These are phyloP conservation scores for Aquilaria sinensis DNA, from an alignment of 345 rosid genomes.

Conservation along the genomic window DNA sequence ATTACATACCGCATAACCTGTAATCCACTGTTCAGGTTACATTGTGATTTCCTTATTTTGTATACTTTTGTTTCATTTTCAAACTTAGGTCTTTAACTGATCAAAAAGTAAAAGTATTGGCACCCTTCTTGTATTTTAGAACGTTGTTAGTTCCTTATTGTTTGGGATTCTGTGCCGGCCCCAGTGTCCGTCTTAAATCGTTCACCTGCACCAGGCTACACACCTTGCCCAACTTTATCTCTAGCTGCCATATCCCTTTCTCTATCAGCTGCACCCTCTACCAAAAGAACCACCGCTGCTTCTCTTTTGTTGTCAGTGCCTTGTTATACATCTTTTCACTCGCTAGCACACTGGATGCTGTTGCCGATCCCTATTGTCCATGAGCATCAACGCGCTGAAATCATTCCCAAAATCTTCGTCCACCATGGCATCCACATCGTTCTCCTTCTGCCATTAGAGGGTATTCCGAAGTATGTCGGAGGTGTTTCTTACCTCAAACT, in stretches of 20 bases:
- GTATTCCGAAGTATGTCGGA: slow-evolving; percentile 45
- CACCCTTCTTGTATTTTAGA: no score
- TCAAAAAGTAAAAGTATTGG: no score
- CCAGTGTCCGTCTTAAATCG: slow-evolving; percentile 46
- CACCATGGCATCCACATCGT: slow-evolving; percentile 32
- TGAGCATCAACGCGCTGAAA: slow-evolving; percentile 23
- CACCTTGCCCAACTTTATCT: slow-evolving; percentile 32
- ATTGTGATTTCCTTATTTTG: no score
- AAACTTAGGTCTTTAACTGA: no score
- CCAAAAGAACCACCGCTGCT: slow-evolving; percentile 31
- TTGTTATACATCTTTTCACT: slow-evolving; percentile 33
- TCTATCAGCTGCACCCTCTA: slow-evolving; percentile 47
- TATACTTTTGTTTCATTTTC: no score
- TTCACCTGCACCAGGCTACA: slow-evolving; percentile 34
- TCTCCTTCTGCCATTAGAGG: slow-evolving; percentile 38
- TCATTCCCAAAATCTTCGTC: slow-evolving; percentile 41
- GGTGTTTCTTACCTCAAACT: slow-evolving; percentile 45
- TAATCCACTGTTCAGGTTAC: no score
- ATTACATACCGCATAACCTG: no score
- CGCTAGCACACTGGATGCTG: slow-evolving; percentile 47
- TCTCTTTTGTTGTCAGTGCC: slow-evolving; percentile 32
- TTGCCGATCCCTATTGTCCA: slow-evolving; percentile 31
- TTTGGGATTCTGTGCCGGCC: slow-evolving; percentile 19
- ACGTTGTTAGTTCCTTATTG: no score
- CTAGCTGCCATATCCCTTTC: slow-evolving; percentile 42